Percentiles rank a stretch among this genome's conserved stretches.
Conservation (phyloP, 202 grass and related monocot species). For the Digitaria exilis region DNA sequence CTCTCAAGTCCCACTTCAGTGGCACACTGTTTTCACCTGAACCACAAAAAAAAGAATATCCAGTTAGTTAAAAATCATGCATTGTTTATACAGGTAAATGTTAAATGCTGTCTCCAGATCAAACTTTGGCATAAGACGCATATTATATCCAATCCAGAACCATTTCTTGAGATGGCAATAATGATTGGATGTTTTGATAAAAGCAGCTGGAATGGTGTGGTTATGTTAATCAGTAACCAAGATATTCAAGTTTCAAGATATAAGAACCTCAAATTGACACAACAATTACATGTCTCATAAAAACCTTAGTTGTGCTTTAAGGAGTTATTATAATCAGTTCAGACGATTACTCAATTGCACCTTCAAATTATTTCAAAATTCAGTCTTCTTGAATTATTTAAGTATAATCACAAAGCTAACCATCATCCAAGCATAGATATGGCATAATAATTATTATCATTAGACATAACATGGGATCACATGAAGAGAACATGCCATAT, state of each 20-base stretch:
- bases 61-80: slow-evolving; percentile 13
- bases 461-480: neutral
- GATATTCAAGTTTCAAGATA: slow-evolving; percentile 24
- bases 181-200: slow-evolving; percentile 8
- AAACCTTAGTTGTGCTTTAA: slow-evolving; percentile 3
- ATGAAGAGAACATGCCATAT: slow-evolving; percentile 68
- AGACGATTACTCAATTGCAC: neutral
- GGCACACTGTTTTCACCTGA: slow-evolving; percentile 66
- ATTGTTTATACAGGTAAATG: slow-evolving; percentile 1
- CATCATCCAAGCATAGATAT: slow-evolving; percentile 17
- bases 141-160: neutral
- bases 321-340: neutral
- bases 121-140: slow-evolving; percentile 4
- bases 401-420: slow-evolving; percentile 5
- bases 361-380: neutral
- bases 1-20: slow-evolving; percentile 81
- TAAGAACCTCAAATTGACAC: no score
- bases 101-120: neutral
- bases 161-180: slow-evolving; percentile 4
- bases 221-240: slow-evolving; percentile 13
- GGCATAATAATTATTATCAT: slow-evolving; percentile 13
- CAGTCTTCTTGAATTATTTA: neutral
- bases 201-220: neutral
- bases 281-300: neutral
- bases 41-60: slow-evolving; percentile 32